Percentiles rank a stretch among this genome's conserved stretches.
Evolutionary conservation across 192 early-diverging fungal genomes (phyloP).

Genomic region (Chytriomyces sp.): DNA sequence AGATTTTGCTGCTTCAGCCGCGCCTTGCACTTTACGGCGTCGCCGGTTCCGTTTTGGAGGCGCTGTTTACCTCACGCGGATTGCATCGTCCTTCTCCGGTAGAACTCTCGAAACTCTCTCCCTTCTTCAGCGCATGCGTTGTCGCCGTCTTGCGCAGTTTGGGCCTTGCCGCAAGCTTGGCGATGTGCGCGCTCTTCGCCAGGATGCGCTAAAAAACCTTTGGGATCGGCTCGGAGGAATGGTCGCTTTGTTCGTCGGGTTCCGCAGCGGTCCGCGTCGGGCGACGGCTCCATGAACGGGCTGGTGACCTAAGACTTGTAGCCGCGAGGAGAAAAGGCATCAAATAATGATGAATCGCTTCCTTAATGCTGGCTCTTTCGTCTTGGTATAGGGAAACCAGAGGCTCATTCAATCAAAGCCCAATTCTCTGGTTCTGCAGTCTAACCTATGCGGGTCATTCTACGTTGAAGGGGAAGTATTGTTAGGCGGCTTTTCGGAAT

Average conservation of each 20-base stretch:
- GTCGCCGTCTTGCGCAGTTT: neutral
- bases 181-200: neutral
- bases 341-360: too few relatives aligned
- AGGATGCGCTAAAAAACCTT: conserved; percentile 8
- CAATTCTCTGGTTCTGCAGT: too few relatives aligned
- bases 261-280: too few relatives aligned
- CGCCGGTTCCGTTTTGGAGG: conserved; percentile 12
- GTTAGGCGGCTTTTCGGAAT: too few relatives aligned
- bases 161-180: neutral
- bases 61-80: conserved; percentile 15
- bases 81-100: conserved; percentile 11
- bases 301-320: too few relatives aligned
- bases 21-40: conserved; percentile 19
- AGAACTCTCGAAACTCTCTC: neutral
- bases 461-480: too few relatives aligned
- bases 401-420: too few relatives aligned
- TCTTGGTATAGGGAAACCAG: too few relatives aligned
- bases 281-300: too few relatives aligned
- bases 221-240: conserved; percentile 5
- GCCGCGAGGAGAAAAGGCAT: too few relatives aligned
- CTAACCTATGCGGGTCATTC: too few relatives aligned
- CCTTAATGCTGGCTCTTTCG: too few relatives aligned
- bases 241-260: neutral
- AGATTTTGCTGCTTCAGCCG: conserved; percentile 20
- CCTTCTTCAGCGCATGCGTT: neutral